Conservation (phyloP, 352 stramenopile genomes). For the Phytophthora hibernalis region DNA sequence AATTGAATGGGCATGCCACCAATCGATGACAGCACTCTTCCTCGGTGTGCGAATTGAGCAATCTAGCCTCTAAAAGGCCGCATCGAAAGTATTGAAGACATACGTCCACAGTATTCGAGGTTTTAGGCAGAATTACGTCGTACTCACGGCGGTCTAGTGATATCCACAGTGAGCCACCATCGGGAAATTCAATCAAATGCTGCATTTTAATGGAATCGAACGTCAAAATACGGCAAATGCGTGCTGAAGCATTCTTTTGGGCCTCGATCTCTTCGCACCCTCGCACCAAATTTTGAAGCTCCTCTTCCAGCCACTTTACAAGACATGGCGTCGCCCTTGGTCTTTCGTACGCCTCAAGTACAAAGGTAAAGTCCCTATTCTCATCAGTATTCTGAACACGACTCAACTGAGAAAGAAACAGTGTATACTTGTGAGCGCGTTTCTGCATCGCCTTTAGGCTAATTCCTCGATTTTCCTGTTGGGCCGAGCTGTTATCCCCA, state of each 20-base stretch:
- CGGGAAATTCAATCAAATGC: slow-evolving; percentile 64
- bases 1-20: slow-evolving; percentile 66
- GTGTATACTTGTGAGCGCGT: slow-evolving; percentile 20
- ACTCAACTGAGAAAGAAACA: slow-evolving; percentile 8
- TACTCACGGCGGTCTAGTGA: slow-evolving; percentile 51
- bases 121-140: slow-evolving; percentile 35
- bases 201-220: slow-evolving; percentile 36
- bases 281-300: background rate
- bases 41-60: slow-evolving; percentile 33
- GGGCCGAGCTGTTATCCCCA: slow-evolving; percentile 2
- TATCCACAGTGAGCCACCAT: slow-evolving; percentile 61
- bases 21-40: slow-evolving; percentile 57
- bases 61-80: slow-evolving; percentile 13
- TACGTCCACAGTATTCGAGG: background rate
- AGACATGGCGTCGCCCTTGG: slow-evolving; percentile 11
- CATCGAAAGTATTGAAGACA: slow-evolving; percentile 21
- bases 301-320: slow-evolving; percentile 26
- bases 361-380: background rate
- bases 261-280: background rate
- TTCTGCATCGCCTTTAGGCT: slow-evolving; percentile 26
- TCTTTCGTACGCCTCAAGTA: background rate
- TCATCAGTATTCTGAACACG: background rate
- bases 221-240: slow-evolving; percentile 52
- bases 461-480: slow-evolving; percentile 4
- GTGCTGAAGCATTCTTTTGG: slow-evolving; percentile 17